Conservation (phyloP, 805 yeast genomes). For the Kuraishia capsulata region DNA sequence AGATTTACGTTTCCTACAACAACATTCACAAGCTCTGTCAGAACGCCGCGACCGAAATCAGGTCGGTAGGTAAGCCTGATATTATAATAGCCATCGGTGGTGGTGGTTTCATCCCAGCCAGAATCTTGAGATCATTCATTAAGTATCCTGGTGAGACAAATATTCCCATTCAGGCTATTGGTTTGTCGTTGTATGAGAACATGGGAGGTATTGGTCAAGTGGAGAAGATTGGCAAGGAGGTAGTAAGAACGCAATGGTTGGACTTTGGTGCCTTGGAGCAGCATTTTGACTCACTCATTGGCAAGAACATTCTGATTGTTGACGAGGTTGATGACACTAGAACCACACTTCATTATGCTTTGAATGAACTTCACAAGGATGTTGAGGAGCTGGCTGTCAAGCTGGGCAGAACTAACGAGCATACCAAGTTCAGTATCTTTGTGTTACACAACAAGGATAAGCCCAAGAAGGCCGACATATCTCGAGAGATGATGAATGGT, state of each 20-base stretch:
- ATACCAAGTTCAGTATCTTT: slow-evolving; percentile 64
- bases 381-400: slow-evolving; percentile 50
- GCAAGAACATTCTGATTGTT: slow-evolving; percentile 72
- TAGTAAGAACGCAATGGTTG: slow-evolving; percentile 83
- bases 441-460: slow-evolving; percentile 81
- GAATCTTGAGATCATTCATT: slow-evolving; percentile 57
- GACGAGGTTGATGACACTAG: slow-evolving; percentile 92
- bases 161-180: slow-evolving; percentile 65
- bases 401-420: slow-evolving; percentile 48
- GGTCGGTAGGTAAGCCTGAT: slow-evolving; percentile 34
- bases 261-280: slow-evolving; percentile 66
- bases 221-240: slow-evolving; percentile 67
- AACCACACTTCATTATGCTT: slow-evolving; percentile 81
- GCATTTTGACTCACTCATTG: slow-evolving; percentile 69
- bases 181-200: slow-evolving; percentile 55
- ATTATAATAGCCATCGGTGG: slow-evolving; percentile 64
- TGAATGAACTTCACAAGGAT: slow-evolving; percentile 63
- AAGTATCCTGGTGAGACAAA: slow-evolving; percentile 51
- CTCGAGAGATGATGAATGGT: slow-evolving; percentile 48
- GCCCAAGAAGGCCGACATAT: slow-evolving; percentile 69
- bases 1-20: slow-evolving; percentile 66
- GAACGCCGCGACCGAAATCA: slow-evolving; percentile 47
- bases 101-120: slow-evolving; percentile 65
- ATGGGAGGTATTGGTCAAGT: slow-evolving; percentile 30
- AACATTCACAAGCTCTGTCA: slow-evolving; percentile 56